These are phyloP conservation scores for Penicillium ucsense DNA, from an alignment of 495 filamentous ascomycete species.

Conservation along the genomic window DNA sequence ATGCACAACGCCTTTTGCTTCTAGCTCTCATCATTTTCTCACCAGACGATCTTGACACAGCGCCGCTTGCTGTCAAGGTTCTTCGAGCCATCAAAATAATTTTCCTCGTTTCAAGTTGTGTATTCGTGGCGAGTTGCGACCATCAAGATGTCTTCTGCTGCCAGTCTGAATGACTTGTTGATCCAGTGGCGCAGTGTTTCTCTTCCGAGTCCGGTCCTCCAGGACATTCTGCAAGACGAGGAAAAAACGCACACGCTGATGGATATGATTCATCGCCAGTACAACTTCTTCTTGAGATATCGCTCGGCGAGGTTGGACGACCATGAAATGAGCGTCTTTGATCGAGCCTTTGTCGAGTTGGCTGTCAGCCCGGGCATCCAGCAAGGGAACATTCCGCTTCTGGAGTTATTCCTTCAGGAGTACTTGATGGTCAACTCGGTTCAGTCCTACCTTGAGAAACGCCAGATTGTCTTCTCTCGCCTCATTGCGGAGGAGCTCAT, in stretches of 20 bases:
- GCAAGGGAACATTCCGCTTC: constrained; percentile 15
- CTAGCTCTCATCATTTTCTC: too few relatives aligned
- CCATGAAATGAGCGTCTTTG: constrained; percentile 33
- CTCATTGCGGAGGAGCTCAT: constrained; percentile 4
- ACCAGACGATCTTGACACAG: too few relatives aligned
- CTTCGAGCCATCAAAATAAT: too few relatives aligned
- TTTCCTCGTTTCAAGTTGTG: too few relatives aligned
- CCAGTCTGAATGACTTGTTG: constrained; percentile 9
- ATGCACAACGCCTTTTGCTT: too few relatives aligned
- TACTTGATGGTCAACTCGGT: constrained; percentile 22
- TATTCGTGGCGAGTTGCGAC: too few relatives aligned
- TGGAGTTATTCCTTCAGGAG: constrained; percentile 33
- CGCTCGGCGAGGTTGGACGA: constrained; percentile 29
- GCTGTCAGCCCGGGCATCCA: constrained; percentile 16
- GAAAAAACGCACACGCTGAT: constrained; percentile 12
- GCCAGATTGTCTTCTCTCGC: constrained; percentile 1
- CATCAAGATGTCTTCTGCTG: not conserved
- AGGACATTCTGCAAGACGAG: constrained; percentile 13
- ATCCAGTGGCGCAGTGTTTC: constrained; percentile 12
- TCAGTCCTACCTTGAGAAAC: not conserved
- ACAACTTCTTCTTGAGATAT: constrained; percentile 14
- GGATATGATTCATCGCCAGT: constrained; percentile 21
- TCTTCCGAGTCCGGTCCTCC: constrained; percentile 13
- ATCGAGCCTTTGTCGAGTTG: constrained; percentile 28
- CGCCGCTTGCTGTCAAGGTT: too few relatives aligned